These are phyloP conservation scores for Penicillium sp. DNA, from an alignment of 2,329 filamentous ascomycete species.

Conservation along the genomic window DNA sequence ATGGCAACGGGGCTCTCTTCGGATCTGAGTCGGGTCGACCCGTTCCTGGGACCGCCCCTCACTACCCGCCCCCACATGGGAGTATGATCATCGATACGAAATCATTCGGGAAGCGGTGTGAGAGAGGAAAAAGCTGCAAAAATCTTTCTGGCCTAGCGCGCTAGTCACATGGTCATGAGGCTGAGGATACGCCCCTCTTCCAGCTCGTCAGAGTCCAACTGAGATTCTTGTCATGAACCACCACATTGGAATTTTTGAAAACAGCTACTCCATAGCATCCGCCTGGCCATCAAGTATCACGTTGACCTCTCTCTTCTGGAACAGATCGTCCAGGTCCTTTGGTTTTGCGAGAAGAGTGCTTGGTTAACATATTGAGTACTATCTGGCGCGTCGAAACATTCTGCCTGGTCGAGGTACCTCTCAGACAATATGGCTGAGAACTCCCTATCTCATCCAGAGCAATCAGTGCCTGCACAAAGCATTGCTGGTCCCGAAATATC, in stretches of 20 bases:
- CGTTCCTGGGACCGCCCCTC: too few relatives aligned
- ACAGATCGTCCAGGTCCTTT: not conserved
- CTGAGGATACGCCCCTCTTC: too few relatives aligned
- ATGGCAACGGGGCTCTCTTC: not conserved
- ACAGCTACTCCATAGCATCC: not conserved
- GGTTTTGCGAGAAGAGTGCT: not conserved
- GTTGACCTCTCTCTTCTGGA: not conserved
- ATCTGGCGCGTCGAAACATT: not conserved
- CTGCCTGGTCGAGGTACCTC: not conserved
- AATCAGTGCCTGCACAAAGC: not conserved
- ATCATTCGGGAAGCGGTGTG: too few relatives aligned
- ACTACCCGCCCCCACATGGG: too few relatives aligned
- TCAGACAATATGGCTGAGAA: conserved; percentile 1
- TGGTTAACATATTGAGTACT: not conserved
- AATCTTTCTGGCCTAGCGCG: too few relatives aligned
- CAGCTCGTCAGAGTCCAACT: not conserved
- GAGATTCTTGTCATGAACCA: not conserved
- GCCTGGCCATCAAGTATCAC: not conserved
- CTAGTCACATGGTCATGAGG: too few relatives aligned
- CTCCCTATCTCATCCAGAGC: not conserved
- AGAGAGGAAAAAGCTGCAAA: too few relatives aligned
- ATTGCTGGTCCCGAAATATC: conserved; percentile 4
- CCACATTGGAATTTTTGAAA: not conserved
- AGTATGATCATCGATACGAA: too few relatives aligned
- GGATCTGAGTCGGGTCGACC: too few relatives aligned